Evolutionary conservation across 441 rosid species (phyloP).

Genomic region (Adansonia grandidieri): DNA sequence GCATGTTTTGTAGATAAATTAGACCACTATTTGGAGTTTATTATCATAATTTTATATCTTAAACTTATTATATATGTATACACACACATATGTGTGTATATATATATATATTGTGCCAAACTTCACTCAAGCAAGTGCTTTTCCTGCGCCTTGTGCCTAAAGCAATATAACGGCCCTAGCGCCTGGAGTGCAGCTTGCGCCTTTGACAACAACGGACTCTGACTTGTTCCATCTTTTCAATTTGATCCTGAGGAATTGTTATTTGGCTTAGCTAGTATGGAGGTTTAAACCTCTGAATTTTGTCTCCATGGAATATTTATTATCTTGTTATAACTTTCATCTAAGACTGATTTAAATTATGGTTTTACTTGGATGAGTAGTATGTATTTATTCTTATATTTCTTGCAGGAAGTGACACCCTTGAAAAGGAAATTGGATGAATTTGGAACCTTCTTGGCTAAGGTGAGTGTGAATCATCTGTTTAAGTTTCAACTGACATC

Average conservation of each 20-base stretch:
- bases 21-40: no score
- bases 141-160: no score
- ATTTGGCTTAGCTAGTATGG: background rate
- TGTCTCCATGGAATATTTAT: background rate
- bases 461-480: slow-evolving; percentile 54
- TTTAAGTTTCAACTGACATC: slow-evolving; percentile 10
- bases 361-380: background rate
- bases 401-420: slow-evolving; percentile 85
- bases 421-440: slow-evolving; percentile 97
- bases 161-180: no score
- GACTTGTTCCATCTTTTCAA: background rate
- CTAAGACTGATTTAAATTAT: slow-evolving; percentile 7
- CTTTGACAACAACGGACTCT: no score
- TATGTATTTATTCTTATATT: slow-evolving; percentile 23
- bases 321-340: slow-evolving; percentile 2
- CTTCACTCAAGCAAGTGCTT: no score
- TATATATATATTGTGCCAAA: no score
- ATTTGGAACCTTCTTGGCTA: slow-evolving; percentile 96
- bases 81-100: no score
- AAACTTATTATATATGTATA: no score
- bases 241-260: slow-evolving; percentile 7
- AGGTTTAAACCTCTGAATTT: background rate
- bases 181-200: no score
- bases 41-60: no score
- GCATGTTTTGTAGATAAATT: no score